Evolutionary conservation across 139 green algal genomes (phyloP), one percentile per base, ranked within the genome.

Genomic region (Deuterostichococcus epilithicus): DNA sequence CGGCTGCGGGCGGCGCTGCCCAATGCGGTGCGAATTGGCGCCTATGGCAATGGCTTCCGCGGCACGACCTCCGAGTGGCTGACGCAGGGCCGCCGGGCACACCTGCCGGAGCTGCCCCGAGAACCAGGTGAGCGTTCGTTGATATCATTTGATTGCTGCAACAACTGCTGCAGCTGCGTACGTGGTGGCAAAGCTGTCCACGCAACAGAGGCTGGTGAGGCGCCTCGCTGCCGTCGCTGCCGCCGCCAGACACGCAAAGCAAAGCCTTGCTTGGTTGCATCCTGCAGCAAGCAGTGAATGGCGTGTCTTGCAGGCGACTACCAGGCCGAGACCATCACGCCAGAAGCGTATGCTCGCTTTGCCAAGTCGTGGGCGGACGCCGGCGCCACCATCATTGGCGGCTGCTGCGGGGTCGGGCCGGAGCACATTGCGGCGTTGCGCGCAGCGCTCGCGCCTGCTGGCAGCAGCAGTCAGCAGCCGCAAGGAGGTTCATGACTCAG

Each of bases 41-140:
- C 67, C 13, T 92, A 91, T 73, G 88, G 87, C 39, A 92, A 92
- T 68, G 88, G 86, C 22, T 92, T 92, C 73, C 42, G 73, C 8
- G 85, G 63, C 26, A 88, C 88, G 20, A 92, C 88, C 18, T 79
- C 73, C 5, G 76, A 91, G 32, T 91, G 86, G 86, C 70, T 91
- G n/a, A 52, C 32, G 28, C 70, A 36, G 45, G 35, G 35, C 2
- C 28, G 0, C 30, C 32, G 32, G 15, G 63, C 32, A 28, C 30
- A 35, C 10, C 63, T 28, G 28, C 30, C 32, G n/a, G 10, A 38
- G 30, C 63, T 38, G 63, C 5, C 28, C n/a, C n/a, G 63, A 69
- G 52, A 63, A 5, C 52, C 63, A 35, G 63, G 63, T 69, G 63
- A 8, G 36, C 37, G 63, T 38, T 37, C 23, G 23, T 37, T 37